Evolutionary conservation across 1,139 yeast genomes (phyloP).

Genomic region (Candida glucosophila): DNA sequence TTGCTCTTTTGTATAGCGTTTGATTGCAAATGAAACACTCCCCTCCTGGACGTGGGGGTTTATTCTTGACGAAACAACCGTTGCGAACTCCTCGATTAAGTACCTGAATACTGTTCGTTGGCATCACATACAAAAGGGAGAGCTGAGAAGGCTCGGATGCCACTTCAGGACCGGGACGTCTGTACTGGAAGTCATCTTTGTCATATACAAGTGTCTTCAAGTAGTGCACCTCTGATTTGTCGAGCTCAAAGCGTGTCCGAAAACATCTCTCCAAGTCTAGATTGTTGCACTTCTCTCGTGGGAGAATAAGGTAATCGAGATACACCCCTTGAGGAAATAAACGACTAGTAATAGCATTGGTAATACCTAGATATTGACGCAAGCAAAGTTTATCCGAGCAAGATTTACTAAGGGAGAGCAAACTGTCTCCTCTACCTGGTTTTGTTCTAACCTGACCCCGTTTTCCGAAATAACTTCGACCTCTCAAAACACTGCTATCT

Average conservation of each 20-base stretch:
- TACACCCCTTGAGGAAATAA: slow-evolving; percentile 29
- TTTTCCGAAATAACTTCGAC: slow-evolving; percentile 51
- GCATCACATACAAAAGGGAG: slow-evolving; percentile 25
- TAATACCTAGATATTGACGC: slow-evolving; percentile 54
- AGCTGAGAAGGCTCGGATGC: slow-evolving; percentile 27
- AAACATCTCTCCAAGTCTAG: slow-evolving; percentile 50
- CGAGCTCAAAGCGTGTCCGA: slow-evolving; percentile 13
- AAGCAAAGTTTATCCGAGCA: slow-evolving; percentile 78
- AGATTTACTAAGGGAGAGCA: slow-evolving; percentile 64
- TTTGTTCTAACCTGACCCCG: slow-evolving; percentile 75
- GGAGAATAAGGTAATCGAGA: slow-evolving; percentile 49
- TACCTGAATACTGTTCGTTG: slow-evolving; percentile 24
- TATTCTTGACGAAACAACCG: slow-evolving; percentile 39
- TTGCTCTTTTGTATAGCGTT: slow-evolving; percentile 13
- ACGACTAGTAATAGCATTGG: slow-evolving; percentile 40
- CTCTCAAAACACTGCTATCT: no score
- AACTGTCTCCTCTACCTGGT: slow-evolving; percentile 81
- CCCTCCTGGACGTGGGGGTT: slow-evolving; percentile 37
- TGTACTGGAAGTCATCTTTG: slow-evolving; percentile 17
- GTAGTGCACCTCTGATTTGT: slow-evolving; percentile 7
- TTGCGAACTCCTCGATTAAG: slow-evolving; percentile 47
- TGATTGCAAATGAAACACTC: slow-evolving; percentile 32
- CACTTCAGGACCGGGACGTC: slow-evolving; percentile 11
- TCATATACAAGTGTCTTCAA: slow-evolving; percentile 15
- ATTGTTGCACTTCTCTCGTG: slow-evolving; percentile 18